Evolutionary conservation across 805 yeast species (phyloP).

Genomic region (Kodamaea nitidulidarum): DNA sequence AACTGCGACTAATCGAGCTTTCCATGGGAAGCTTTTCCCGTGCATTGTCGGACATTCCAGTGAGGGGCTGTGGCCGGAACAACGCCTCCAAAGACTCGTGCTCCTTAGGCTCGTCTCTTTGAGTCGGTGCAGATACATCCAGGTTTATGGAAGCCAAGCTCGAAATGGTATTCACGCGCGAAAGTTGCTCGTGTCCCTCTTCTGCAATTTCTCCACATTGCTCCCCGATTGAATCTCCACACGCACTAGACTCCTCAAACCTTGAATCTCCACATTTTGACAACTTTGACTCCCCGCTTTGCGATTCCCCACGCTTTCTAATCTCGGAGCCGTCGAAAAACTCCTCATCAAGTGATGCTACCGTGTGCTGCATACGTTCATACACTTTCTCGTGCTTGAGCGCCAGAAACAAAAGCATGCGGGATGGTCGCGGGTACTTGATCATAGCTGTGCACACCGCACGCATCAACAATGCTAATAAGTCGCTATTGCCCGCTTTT

Average conservation of each 20-base stretch:
- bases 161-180: not conserved
- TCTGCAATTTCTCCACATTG: not conserved
- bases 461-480: slow-evolving; percentile 56
- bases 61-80: slow-evolving; percentile 48
- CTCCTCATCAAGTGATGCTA: slow-evolving; percentile 25
- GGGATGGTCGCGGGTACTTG: slow-evolving; percentile 48
- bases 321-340: slow-evolving; percentile 20
- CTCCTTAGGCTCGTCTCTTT: slow-evolving; percentile 1
- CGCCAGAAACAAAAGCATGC: slow-evolving; percentile 51
- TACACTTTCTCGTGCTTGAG: slow-evolving; percentile 38
- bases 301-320: slow-evolving; percentile 12
- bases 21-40: slow-evolving; percentile 50
- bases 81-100: slow-evolving; percentile 33
- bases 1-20: slow-evolving; percentile 45
- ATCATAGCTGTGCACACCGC: slow-evolving; percentile 50
- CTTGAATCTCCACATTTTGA: too few species aligned
- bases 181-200: too few species aligned
- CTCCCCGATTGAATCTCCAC: not conserved
- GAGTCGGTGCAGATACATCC: slow-evolving; percentile 2
- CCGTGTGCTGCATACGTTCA: slow-evolving; percentile 31
- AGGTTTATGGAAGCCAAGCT: not conserved
- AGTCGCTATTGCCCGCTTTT: slow-evolving; percentile 47
- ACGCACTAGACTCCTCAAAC: too few species aligned
- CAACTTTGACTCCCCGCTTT: not conserved
- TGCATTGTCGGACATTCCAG: slow-evolving; percentile 59